Conservation (phyloP, 805 yeast genomes). For the Metschnikowia gelsemii region DNA sequence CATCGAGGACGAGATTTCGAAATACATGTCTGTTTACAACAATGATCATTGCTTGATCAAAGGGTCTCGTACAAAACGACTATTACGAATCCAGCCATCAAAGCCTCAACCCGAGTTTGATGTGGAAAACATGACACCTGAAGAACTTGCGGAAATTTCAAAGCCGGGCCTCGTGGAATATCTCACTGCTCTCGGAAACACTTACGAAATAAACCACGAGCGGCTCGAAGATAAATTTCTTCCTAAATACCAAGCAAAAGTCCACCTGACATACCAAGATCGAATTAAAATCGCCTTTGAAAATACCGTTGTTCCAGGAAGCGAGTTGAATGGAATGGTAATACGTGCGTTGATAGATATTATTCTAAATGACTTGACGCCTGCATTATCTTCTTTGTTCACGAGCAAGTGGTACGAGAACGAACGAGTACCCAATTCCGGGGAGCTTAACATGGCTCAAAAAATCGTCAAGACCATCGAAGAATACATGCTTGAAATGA, state of each 20-base stretch:
- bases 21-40: constrained; percentile 42
- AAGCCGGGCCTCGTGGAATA: constrained; percentile 78
- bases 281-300: constrained; percentile 37
- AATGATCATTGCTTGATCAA: constrained; percentile 38
- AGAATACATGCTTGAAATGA: constrained; percentile 70
- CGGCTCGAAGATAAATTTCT: constrained; percentile 65
- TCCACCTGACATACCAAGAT: constrained; percentile 44
- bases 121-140: constrained; percentile 41
- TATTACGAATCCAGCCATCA: constrained; percentile 27
- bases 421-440: constrained; percentile 25
- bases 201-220: constrained; percentile 74
- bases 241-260: constrained; percentile 58
- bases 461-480: constrained; percentile 69
- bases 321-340: constrained; percentile 76
- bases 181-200: constrained; percentile 78
- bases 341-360: constrained; percentile 67
- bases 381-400: constrained; percentile 61
- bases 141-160: constrained; percentile 37
- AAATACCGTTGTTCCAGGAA: constrained; percentile 55
- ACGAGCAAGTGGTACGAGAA: constrained; percentile 66
- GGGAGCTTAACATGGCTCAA: constrained; percentile 48
- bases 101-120: constrained; percentile 24
- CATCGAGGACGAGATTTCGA: constrained; percentile 46
- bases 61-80: constrained; percentile 46
- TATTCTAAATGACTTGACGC: constrained; percentile 68